Evolutionary conservation across 768 basidiomycete species (phyloP).

Genomic region (Brasilioporus rufonigricans): DNA sequence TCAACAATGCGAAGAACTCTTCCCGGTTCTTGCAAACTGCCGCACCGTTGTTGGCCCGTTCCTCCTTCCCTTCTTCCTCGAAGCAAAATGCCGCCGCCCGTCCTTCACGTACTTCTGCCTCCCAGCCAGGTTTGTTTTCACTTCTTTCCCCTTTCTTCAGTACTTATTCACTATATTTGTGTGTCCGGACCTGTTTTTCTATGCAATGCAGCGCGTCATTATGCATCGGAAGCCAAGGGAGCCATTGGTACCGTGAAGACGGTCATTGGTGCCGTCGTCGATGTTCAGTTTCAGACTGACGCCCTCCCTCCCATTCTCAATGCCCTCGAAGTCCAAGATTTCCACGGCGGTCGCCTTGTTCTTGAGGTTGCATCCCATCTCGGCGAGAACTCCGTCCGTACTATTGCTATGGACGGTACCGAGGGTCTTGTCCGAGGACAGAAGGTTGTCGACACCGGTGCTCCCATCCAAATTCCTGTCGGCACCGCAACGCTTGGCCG

Average conservation of each 20-base stretch:
- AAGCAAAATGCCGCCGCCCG: slow-evolving; percentile 49
- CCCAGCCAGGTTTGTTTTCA: slow-evolving; percentile 50
- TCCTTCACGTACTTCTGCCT: slow-evolving; percentile 45
- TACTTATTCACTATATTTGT: slow-evolving; percentile 1
- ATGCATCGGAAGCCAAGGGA: slow-evolving; percentile 86
- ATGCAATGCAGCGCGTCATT: slow-evolving; percentile 60
- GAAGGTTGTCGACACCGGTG: slow-evolving; percentile 94
- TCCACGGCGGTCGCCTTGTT: slow-evolving; percentile 93
- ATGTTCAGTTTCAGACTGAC: slow-evolving; percentile 96
- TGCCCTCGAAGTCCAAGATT: slow-evolving; percentile 95
- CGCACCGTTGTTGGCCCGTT: slow-evolving; percentile 52
- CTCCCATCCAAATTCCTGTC: slow-evolving; percentile 96
- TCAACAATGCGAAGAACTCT: slow-evolving; percentile 70
- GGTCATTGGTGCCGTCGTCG: slow-evolving; percentile 99
- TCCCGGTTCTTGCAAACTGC: slow-evolving; percentile 81
- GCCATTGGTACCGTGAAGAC: slow-evolving; percentile 86
- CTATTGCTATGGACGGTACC: slow-evolving; percentile 99
- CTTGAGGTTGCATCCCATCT: slow-evolving; percentile 98
- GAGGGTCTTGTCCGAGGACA: slow-evolving; percentile 99
- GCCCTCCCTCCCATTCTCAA: slow-evolving; percentile 93
- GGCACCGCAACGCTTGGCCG: slow-evolving; percentile 93
- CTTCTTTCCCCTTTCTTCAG: not conserved
- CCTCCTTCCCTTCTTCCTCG: slow-evolving; percentile 44
- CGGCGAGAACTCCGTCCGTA: slow-evolving; percentile 98
- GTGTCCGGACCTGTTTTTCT: not conserved